These are phyloP conservation scores for Lathyrus sativus DNA, from an alignment of 306 rosid species.

Conservation along the genomic window DNA sequence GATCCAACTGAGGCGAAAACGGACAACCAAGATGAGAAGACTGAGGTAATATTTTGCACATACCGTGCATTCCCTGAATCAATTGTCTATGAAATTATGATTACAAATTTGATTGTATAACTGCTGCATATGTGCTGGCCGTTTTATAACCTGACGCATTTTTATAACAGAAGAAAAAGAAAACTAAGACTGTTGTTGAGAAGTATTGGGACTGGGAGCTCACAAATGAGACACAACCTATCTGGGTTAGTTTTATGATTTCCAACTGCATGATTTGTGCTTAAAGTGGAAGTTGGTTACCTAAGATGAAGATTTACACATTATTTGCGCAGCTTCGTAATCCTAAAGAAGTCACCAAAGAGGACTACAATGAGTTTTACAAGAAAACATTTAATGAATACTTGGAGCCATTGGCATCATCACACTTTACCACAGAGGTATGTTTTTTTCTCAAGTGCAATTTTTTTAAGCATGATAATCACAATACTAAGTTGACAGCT, in stretches of 20 bases:
- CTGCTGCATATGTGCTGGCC: constrained; percentile 28
- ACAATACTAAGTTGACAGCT: background rate
- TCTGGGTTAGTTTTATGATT: constrained; percentile 69
- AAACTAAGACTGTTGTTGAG: constrained; percentile 90
- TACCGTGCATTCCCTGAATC: background rate
- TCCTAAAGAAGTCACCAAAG: constrained; percentile 82
- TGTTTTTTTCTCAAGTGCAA: background rate
- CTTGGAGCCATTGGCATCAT: constrained; percentile 90
- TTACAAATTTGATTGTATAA: background rate
- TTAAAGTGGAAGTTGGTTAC: background rate
- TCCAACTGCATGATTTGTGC: constrained; percentile 20
- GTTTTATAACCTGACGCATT: constrained; percentile 25
- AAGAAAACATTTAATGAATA: constrained; percentile 84
- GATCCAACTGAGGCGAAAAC: constrained; percentile 73
- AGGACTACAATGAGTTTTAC: constrained; percentile 95
- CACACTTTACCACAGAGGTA: constrained; percentile 97
- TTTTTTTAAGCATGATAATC: constrained; percentile 19
- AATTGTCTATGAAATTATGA: constrained; percentile 6
- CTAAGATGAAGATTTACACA: constrained; percentile 15
- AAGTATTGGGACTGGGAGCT: constrained; percentile 99
- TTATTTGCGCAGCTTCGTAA: constrained; percentile 81
- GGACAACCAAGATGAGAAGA: constrained; percentile 66
- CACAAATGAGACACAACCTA: constrained; percentile 87
- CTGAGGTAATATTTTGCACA: constrained; percentile 57
- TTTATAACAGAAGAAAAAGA: constrained; percentile 75